Evolutionary conservation across 2,329 filamentous ascomycete species (phyloP).

Genomic region (Colletotrichum sp.): DNA sequence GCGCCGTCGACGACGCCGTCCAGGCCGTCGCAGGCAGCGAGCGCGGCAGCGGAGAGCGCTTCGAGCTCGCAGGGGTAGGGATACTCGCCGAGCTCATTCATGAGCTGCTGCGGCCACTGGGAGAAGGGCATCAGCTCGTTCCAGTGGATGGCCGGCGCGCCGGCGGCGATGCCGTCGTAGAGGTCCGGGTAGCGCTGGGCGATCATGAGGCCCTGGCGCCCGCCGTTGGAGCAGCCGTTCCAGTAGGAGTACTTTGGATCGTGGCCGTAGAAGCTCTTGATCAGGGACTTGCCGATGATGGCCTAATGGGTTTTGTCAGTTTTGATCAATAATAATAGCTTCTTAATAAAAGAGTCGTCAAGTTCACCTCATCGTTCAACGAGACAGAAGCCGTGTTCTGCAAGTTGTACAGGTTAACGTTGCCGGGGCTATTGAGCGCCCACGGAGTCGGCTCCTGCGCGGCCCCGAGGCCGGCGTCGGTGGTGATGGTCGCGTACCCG

Average conservation of each 20-base stretch:
- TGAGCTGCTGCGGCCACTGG: background rate
- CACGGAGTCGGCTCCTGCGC: slow-evolving; percentile 2
- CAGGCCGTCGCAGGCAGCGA: slow-evolving; percentile 30
- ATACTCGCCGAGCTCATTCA: background rate
- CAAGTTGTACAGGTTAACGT: slow-evolving; percentile 24
- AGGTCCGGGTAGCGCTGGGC: slow-evolving; percentile 52
- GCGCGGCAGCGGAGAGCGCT: slow-evolving; percentile 35
- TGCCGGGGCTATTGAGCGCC: slow-evolving; percentile 22
- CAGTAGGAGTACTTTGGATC: slow-evolving; percentile 45
- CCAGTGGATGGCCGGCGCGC: slow-evolving; percentile 27
- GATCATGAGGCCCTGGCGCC: slow-evolving; percentile 53
- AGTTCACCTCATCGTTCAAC: slow-evolving; percentile 46
- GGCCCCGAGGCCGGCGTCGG: slow-evolving; percentile 23
- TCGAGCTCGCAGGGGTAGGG: slow-evolving; percentile 26
- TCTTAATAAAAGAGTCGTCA: too few species aligned
- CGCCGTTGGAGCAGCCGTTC: slow-evolving; percentile 56
- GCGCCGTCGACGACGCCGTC: slow-evolving; percentile 29
- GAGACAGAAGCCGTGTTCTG: slow-evolving; percentile 37
- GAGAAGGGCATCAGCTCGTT: background rate
- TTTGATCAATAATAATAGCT: too few species aligned
- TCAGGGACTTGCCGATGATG: slow-evolving; percentile 52
- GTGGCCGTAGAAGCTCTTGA: slow-evolving; percentile 49
- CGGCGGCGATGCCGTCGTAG: slow-evolving; percentile 47
- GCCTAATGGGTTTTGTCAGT: slow-evolving; percentile 25
- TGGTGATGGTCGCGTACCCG: slow-evolving; percentile 24